Base-by-base conservation (phyloP, 306 rosid genomes). In the Quercus mongolica region DNA sequence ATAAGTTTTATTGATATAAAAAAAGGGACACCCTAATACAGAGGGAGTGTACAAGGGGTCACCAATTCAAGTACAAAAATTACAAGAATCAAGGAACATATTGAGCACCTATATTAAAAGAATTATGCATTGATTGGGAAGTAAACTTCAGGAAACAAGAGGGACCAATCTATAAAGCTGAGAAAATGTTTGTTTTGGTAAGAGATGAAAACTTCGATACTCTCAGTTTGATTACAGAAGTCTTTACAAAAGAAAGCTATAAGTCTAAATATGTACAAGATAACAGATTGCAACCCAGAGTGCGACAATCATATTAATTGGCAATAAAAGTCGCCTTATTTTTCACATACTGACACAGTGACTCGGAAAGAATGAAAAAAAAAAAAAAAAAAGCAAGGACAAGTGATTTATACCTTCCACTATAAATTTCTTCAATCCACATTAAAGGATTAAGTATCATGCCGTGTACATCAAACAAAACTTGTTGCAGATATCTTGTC, bases 401-500 rank as follows among this genome's bases (percentile, higher is more conserved):
- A 14, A 12, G 10, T 4, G 26, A 67, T 9, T 70, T 5, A 44
- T 79, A 73, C 78, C 78, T 79, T 73, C n/a, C 64, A 1, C 19
- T 71, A 1, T 72, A 15, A 31, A 62, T 59, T 20, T 46, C 62
- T 44, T 59, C 57, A 54, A 19, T 55, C 69, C 76, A 35, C 25
- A 25, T 49, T 51, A 56, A 18, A 20, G 70, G 55, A 75, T 58
- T 21, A 56, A 81, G 75, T 76, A 52, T 56, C 71, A n/a, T 26
- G 77, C 65, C 59, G 58, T 49, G 46, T 71, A 83, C 79, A 84
- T 58, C 76, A 30, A 74, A 70, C 55, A 80, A 71, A 71, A 62
- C 49, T 59, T 33, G 65, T 51, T 13, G 74, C 35, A 65, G 41
- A 80, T 75, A 71, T 89, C 87, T 35, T 83, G 79, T 84, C 82